Evolutionary conservation across 2,329 filamentous ascomycete genomes (phyloP).

Genomic region (Fusarium odoratissimum): DNA sequence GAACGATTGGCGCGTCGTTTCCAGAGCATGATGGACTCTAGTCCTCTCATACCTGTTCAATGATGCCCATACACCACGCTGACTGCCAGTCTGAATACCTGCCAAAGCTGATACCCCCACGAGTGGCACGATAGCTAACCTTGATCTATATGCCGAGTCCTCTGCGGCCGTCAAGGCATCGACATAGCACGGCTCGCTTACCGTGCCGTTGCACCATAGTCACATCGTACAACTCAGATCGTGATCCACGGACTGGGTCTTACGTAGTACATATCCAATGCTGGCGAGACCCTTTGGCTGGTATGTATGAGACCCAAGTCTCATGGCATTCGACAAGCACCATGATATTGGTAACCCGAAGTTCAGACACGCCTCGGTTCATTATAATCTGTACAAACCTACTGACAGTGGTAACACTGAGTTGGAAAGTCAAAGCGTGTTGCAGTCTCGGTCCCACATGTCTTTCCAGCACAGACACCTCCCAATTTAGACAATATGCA

Average conservation of each 20-base stretch:
- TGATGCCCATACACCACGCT: background rate
- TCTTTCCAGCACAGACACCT: slow-evolving; percentile 17
- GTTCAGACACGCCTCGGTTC: slow-evolving; percentile 1
- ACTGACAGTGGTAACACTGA: background rate
- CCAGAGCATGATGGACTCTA: background rate
- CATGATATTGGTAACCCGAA: background rate
- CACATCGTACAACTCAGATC: slow-evolving; percentile 29
- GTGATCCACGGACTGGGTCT: slow-evolving; percentile 6
- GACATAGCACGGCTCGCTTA: slow-evolving; percentile 20
- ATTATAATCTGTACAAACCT: background rate
- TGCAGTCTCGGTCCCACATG: slow-evolving; percentile 1
- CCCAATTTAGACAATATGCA: slow-evolving; percentile 21
- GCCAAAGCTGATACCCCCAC: background rate
- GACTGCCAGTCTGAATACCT: background rate
- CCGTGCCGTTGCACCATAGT: slow-evolving; percentile 21
- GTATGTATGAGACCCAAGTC: slow-evolving; percentile 5
- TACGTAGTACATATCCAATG: slow-evolving; percentile 10
- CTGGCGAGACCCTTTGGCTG: slow-evolving; percentile 4
- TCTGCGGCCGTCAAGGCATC: background rate
- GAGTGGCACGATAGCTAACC: background rate
- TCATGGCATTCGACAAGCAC: slow-evolving; percentile 7
- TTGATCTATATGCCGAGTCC: slow-evolving; percentile 6
- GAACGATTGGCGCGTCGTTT: background rate
- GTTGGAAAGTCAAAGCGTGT: slow-evolving; percentile 7
- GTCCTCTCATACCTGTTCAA: background rate